These are phyloP conservation scores for Pichia thaimueangensis DNA, from an alignment of 805 yeast genomes.

Conservation along the genomic window DNA sequence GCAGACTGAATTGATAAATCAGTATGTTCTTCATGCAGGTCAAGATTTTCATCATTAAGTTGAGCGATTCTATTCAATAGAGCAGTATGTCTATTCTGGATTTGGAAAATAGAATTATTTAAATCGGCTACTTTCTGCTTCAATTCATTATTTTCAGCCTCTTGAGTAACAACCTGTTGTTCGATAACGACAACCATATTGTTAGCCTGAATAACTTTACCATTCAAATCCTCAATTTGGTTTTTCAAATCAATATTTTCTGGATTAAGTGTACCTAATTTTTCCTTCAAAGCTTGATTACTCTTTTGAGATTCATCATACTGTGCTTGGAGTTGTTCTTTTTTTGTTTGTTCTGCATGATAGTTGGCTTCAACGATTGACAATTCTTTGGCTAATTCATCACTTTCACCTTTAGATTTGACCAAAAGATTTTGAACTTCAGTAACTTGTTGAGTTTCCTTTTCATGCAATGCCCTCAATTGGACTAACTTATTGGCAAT, in stretches of 20 bases:
- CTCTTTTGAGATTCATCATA: conserved; percentile 64
- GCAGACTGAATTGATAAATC: conserved; percentile 28
- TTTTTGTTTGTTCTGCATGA: conserved; percentile 60
- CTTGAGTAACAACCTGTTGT: conserved; percentile 60
- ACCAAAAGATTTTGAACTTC: conserved; percentile 59
- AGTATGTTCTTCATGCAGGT: conserved; percentile 32
- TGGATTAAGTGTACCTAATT: conserved; percentile 58
- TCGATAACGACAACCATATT: conserved; percentile 59
- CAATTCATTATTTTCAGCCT: conserved; percentile 39
- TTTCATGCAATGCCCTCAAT: conserved; percentile 66
- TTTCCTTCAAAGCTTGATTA: conserved; percentile 60
- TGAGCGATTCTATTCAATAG: conserved; percentile 18
- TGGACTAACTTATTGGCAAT: conserved; percentile 65
- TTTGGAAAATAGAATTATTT: conserved; percentile 21
- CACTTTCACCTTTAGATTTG: conserved; percentile 60
- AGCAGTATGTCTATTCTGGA: conserved; percentile 22
- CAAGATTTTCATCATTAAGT: conserved; percentile 35
- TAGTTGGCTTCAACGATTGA: conserved; percentile 73
- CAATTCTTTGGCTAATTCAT: conserved; percentile 62
- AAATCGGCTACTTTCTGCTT: conserved; percentile 21
- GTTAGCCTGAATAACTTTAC: conserved; percentile 53
- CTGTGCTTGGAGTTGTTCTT: conserved; percentile 52
- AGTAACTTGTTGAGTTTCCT: conserved; percentile 69
- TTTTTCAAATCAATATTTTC: conserved; percentile 55
- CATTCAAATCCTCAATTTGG: conserved; percentile 45